Evolutionary conservation across 192 early-diverging fungal species (phyloP).

Genomic region (Linnemannia schmuckeri): DNA sequence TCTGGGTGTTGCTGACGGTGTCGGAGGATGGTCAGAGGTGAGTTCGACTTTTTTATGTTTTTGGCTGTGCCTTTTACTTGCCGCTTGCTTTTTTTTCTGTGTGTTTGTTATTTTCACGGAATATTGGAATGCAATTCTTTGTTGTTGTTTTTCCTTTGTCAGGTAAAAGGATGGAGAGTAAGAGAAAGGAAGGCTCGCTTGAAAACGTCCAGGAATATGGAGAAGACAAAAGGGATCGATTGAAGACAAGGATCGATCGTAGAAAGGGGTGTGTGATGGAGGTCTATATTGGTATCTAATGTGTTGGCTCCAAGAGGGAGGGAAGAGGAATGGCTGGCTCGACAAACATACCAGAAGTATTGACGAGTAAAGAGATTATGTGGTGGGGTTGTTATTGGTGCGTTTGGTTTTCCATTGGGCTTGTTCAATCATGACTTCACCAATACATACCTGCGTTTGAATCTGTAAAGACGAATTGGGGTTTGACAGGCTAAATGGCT

Average conservation of each 20-base stretch:
- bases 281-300: too few species aligned
- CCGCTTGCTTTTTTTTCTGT: conserved; percentile 3
- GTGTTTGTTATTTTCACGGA: conserved; percentile 4
- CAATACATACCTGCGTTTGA: background rate
- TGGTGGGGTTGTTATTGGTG: background rate
- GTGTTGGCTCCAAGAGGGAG: too few species aligned
- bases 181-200: background rate
- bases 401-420: background rate
- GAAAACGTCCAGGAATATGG: background rate
- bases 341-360: too few species aligned
- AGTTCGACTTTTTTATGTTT: background rate
- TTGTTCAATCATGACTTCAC: background rate
- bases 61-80: background rate
- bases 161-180: background rate
- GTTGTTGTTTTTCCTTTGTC: background rate
- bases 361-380: background rate
- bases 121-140: background rate
- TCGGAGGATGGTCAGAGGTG: conserved; percentile 72
- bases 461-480: background rate
- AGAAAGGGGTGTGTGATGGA: background rate
- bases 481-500: background rate
- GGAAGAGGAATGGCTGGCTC: too few species aligned
- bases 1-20: conserved; percentile 72
- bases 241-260: background rate
- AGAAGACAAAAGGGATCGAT: background rate